phyloP scores from a whole-genome alignment of 305 asterid genomes.

The Lippia alba region DNA sequence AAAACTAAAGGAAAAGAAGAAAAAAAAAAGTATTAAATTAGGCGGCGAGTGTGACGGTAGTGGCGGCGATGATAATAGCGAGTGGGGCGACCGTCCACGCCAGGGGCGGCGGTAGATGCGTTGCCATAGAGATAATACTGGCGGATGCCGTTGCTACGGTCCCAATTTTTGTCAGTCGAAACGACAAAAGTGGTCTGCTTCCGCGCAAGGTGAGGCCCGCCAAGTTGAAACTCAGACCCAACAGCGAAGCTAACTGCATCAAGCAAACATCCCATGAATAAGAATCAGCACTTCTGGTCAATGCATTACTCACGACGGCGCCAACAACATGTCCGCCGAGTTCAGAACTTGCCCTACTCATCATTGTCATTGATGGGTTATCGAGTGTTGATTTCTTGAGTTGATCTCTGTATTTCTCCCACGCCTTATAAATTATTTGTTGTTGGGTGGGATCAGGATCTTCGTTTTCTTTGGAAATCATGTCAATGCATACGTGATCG shows the following conservation, averaged over 20 bases:
- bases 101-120: background rate
- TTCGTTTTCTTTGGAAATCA: background rate
- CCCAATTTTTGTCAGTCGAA: background rate
- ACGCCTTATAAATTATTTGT: background rate
- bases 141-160: slow-evolving; percentile 11
- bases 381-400: background rate
- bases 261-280: background rate
- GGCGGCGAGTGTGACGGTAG: background rate
- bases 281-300: background rate
- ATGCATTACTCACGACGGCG: slow-evolving; percentile 3
- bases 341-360: background rate
- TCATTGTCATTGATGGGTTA: background rate
- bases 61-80: background rate
- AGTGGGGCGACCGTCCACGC: slow-evolving; percentile 1
- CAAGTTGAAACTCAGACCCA: slow-evolving; percentile 11
- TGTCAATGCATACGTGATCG: background rate
- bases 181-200: background rate
- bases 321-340: slow-evolving; percentile 2
- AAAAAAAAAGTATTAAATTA: too few relatives aligned
- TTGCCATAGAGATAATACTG: background rate
- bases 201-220: slow-evolving; percentile 1
- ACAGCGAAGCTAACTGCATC: background rate
- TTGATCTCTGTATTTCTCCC: background rate
- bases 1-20: too few relatives aligned
- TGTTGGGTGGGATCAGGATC: background rate